Percentiles rank a stretch among this genome's conserved stretches.
phyloP scores from a whole-genome alignment of 495 filamentous ascomycete genomes.

The Apiosordaria backusii region DNA sequence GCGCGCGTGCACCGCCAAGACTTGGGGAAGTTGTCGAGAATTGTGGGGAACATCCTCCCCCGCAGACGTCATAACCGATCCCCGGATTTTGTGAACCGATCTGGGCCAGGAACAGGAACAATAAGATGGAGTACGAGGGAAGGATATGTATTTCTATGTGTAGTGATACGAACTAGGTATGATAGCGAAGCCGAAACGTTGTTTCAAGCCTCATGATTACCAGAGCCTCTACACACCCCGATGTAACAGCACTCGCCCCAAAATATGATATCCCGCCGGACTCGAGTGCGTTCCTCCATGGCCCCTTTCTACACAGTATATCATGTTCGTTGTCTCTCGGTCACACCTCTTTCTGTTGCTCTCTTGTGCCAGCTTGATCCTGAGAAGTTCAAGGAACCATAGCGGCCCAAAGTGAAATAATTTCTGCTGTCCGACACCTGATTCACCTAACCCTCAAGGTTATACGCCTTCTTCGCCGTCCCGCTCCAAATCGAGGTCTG shows the following conservation, averaged over 20 bases:
- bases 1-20: slow-evolving; percentile 10
- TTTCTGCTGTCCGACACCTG: neutral
- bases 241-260: neutral
- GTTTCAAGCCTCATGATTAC: neutral
- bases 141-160: too few relatives aligned
- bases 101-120: neutral
- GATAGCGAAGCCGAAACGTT: neutral
- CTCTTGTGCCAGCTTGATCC: neutral
- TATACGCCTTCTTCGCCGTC: slow-evolving; percentile 65
- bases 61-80: slow-evolving; percentile 18
- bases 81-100: slow-evolving; percentile 7
- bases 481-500: slow-evolving; percentile 63
- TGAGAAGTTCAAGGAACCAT: neutral
- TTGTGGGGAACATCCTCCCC: slow-evolving; percentile 3
- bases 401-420: neutral
- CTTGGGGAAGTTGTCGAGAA: slow-evolving; percentile 1
- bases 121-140: too few relatives aligned
- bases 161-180: neutral
- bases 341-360: neutral
- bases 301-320: neutral
- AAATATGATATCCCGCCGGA: neutral
- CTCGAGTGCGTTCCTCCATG: neutral
- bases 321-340: neutral
- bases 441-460: slow-evolving; percentile 40
- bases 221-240: neutral